Base-by-base conservation (phyloP, 495 filamentous ascomycete genomes). In the Aspergillus olivimuriae region DNA sequence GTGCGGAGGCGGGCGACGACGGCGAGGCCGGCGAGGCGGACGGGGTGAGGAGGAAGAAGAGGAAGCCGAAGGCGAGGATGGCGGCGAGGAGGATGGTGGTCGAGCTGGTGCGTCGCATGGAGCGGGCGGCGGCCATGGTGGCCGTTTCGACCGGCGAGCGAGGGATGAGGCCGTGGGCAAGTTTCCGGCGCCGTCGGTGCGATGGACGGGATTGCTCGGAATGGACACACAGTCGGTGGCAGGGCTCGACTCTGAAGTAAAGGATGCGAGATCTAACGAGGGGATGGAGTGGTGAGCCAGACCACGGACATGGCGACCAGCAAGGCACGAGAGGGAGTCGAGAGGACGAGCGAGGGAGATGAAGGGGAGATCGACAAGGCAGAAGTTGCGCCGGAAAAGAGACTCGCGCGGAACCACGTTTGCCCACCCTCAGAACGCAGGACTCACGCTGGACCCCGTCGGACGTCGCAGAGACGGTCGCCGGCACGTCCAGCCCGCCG, bases 41-140 rank as follows among this genome's bases (percentile, higher is more conserved):
- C 34, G 73, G 75, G 42, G 59, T 73, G 42, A 85, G 69, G 45
- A 87, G 55, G 63, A 86, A 85, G 52, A 78, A 64, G 41, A 84
- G 62, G 58, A 87, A 82, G 50, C 80, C 82, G 42, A 84, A 63
- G 38, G 72, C 67, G 4, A 85, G 69, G 34, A 83, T 44, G 23
- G 64, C 68, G 20, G 78, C 79, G 41, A 88, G 72, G 35, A 83
- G 36, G 42, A 85, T 56, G 34, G 79, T 85, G 52, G 83, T 80
- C 24, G 82, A 80, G 57, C 74, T 86, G 51, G 80, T 76, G 44
- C 82, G 76, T 52, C 81, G 80, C 64, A 84, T 72, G 38, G 76
- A 70, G 60, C 76, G 73, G 52, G 75, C 68, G 47, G 72, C 59
- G 61, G 73, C 70, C 73, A 76, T 77, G 36, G 31, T 65, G 50